Base-by-base conservation (phyloP, 2,329 filamentous ascomycete genomes). In the Daldinia sp. region DNA sequence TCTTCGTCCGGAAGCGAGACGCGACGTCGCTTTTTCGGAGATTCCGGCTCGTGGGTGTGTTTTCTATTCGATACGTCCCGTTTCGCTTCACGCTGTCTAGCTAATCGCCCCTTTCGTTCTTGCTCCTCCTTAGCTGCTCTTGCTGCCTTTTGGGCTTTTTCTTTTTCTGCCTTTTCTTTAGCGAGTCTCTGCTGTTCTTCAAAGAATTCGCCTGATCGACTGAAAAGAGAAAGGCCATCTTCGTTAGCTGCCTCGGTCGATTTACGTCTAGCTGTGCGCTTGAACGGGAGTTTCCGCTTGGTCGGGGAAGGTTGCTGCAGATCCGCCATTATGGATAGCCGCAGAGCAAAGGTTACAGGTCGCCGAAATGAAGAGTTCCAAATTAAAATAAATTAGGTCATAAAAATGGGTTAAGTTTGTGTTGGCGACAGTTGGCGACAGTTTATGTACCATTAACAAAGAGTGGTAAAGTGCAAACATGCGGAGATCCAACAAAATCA, bases 171-270 rank as follows among this genome's bases (percentile, higher is more conserved):
- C 54, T 74, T 75, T 55, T 77, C 75, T 37, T 70, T 67, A 4
- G 72, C 72, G 39, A 71, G 69, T 55, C 62, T 73, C 70, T 81
- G 77, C 41, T 77, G 78, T 35, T 84, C 81, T n/a, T 82, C 81
- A 57, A 84, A 85, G 74, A 87, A 86, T 64, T 84, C 80, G 68
- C 83, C 84, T 12, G 84, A 80, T 4, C 84, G 83, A 46, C 82
- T 81, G 69, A 89, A 89, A 5, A 88, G 78, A 1, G 79, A 79
- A 10, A 88, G 79, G 2, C 75, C 77, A 57, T 82, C 80, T 30
- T 78, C 79, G 42, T 51, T 59, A 63, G 74, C 62, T n/a, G 74
- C 76, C 1, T 79, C 75, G 26, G 69, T 71, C 1, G 76, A 73
- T 48, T 75, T 74, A 51, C 79, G 81, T 69, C 82, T 75, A 20